Percentiles rank a stretch among this genome's conserved stretches.
These are phyloP conservation scores for Geotrichum histeridarum DNA, from an alignment of 1,139 yeast species.

Conservation along the genomic window DNA sequence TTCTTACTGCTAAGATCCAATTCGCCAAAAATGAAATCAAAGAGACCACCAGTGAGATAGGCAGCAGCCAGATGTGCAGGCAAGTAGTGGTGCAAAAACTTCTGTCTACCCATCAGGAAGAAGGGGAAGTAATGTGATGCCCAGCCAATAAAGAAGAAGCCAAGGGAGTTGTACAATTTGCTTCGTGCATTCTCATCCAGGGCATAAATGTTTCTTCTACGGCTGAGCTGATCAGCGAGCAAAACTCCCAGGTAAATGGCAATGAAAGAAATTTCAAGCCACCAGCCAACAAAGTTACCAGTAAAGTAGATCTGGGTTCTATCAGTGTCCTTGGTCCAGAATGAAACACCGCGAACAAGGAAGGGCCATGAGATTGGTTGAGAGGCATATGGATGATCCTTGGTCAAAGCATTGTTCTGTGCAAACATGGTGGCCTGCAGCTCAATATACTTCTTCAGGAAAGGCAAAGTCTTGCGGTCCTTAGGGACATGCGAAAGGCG, in stretches of 20 bases:
- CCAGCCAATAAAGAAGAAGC: slow-evolving; percentile 86
- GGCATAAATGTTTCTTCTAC: slow-evolving; percentile 62
- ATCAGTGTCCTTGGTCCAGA: slow-evolving; percentile 74
- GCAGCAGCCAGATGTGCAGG: slow-evolving; percentile 95
- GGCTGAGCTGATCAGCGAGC: slow-evolving; percentile 70
- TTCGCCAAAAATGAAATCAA: slow-evolving; percentile 73
- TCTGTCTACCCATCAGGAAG: slow-evolving; percentile 87
- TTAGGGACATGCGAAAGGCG: slow-evolving; percentile 54
- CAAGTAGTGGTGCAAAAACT: slow-evolving; percentile 88
- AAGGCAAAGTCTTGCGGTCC: slow-evolving; percentile 57
- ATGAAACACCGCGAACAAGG: slow-evolving; percentile 84
- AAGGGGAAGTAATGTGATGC: slow-evolving; percentile 84
- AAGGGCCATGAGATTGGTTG: slow-evolving; percentile 95
- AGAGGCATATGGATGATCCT: slow-evolving; percentile 95
- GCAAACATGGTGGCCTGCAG: slow-evolving; percentile 84
- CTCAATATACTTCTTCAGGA: slow-evolving; percentile 83
- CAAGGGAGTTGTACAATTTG: slow-evolving; percentile 72
- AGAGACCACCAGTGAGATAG: slow-evolving; percentile 70
- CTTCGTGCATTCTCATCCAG: slow-evolving; percentile 61
- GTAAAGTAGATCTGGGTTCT: slow-evolving; percentile 74
- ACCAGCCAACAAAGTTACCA: slow-evolving; percentile 90
- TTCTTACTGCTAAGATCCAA: slow-evolving; percentile 25
- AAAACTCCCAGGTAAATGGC: slow-evolving; percentile 59
- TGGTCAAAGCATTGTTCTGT: slow-evolving; percentile 79
- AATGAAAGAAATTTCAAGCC: slow-evolving; percentile 71